These are phyloP conservation scores for Naganishia albida DNA, from an alignment of 1,284 basidiomycete genomes.

Conservation along the genomic window DNA sequence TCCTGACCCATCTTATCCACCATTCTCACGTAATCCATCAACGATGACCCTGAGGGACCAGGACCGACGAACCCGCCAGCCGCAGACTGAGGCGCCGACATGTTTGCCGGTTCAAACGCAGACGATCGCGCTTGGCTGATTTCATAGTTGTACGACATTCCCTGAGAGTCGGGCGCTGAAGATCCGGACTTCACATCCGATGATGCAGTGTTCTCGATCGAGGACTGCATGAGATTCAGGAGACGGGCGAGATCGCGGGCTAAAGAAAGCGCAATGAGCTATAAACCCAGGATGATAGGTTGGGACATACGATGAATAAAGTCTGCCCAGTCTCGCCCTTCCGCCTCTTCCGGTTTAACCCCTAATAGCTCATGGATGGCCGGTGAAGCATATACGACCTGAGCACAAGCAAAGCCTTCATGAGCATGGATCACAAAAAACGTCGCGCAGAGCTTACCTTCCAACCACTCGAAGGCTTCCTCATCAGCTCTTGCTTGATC, in stretches of 20 bases:
- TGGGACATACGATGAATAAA: slow-evolving; percentile 43
- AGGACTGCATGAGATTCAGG: slow-evolving; percentile 22
- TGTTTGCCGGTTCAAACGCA: slow-evolving; percentile 24
- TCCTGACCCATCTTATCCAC: slow-evolving; percentile 32
- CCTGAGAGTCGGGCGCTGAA: slow-evolving; percentile 10
- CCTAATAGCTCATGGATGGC: slow-evolving; percentile 46
- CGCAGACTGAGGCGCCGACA: slow-evolving; percentile 17
- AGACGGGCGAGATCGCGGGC: slow-evolving; percentile 33
- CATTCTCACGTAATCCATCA: slow-evolving; percentile 32
- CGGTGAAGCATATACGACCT: slow-evolving; percentile 49
- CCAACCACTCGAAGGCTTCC: slow-evolving; percentile 36
- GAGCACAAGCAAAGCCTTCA: background rate
- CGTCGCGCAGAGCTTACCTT: slow-evolving; percentile 38
- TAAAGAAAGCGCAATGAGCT: background rate
- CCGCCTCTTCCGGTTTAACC: slow-evolving; percentile 43
- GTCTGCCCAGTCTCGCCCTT: slow-evolving; percentile 48
- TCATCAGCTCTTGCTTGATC: slow-evolving; percentile 16
- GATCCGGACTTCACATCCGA: slow-evolving; percentile 5
- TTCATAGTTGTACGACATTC: slow-evolving; percentile 18
- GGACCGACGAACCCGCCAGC: slow-evolving; percentile 29
- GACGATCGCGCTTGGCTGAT: slow-evolving; percentile 28
- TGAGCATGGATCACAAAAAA: background rate
- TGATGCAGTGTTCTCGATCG: slow-evolving; percentile 14
- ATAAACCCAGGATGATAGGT: background rate
- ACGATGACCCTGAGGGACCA: slow-evolving; percentile 7